Evolutionary conservation across 129 eudicot genomes (phyloP).

Genomic region (Flaveria brownii): DNA sequence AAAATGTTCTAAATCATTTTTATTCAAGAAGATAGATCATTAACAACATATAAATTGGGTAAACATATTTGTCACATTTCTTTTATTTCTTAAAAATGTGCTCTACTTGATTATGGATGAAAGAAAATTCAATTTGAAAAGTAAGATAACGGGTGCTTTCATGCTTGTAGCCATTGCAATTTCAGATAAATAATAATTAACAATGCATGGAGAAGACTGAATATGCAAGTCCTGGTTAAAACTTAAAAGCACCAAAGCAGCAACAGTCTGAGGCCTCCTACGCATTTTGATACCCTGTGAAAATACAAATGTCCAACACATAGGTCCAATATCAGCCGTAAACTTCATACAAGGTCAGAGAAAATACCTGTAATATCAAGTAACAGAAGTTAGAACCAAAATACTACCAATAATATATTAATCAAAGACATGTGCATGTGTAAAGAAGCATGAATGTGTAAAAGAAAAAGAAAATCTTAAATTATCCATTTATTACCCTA

Average conservation of each 20-base stretch:
- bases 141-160: slow-evolving; percentile 14
- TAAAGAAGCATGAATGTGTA: not conserved
- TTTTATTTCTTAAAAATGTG: not conserved
- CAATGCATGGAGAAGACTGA: slow-evolving; percentile 32
- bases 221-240: slow-evolving; percentile 27
- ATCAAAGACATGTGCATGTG: not conserved
- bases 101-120: not conserved
- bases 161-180: slow-evolving; percentile 16
- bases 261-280: slow-evolving; percentile 42
- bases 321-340: slow-evolving; percentile 86
- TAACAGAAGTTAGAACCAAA: slow-evolving; percentile 48
- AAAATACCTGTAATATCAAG: slow-evolving; percentile 93
- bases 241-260: slow-evolving; percentile 41
- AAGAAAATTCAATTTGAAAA: not conserved
- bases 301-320: slow-evolving; percentile 76
- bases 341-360: slow-evolving; percentile 99
- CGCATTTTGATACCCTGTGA: slow-evolving; percentile 59
- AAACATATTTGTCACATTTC: not conserved
- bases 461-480: slow-evolving; percentile 12
- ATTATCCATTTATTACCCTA: slow-evolving; percentile 1
- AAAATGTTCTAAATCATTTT: not conserved
- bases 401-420: slow-evolving; percentile 1
- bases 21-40: not conserved
- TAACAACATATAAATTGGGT: not conserved
- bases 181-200: slow-evolving; percentile 20